Base-by-base conservation (phyloP, 1,284 basidiomycete genomes). In the Sporisorium reilianum region DNA sequence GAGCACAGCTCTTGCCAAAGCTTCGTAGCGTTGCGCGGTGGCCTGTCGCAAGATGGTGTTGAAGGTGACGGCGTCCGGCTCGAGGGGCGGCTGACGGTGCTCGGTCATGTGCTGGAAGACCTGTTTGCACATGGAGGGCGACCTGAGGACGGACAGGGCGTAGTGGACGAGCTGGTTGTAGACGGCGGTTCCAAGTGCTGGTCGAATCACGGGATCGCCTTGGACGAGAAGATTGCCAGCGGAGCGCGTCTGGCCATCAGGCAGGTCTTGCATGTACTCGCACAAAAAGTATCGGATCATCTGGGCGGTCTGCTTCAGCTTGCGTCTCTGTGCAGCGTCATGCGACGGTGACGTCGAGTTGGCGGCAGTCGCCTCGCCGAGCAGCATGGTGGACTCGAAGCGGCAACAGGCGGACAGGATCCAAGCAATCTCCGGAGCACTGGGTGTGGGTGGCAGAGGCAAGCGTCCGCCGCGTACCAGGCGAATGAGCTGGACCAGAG, bases 151-250 rank as follows among this genome's bases (percentile, higher is more conserved):
- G 3, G 61, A 50, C 22, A 76, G 34, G 5, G 67, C 62, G 36
- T 68, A 76, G 62, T 68, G 62, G 34, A 76, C 55, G 30, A 76
- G 74, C 55, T 68, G 68, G 38, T 76, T 76, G 69, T 76, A 76
- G 44, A 53, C 61, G 14, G 36, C 40, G 11, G 64, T 23, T 7
- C 50, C 53, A 14, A 76, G 20, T 18, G 73, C 45, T 26, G 73
- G 73, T 3, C 72, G 48, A 4, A 60, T 40, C 3, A 62, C 58
- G 22, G 55, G 62, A 7, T 48, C 23, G 45, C 55, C 58, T 41
- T 20, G 40, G 25, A 68, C 16, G 9, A 57, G 51, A 6, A 64
- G 20, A 16, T 46, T 38, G 20, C 41, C 52, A 10, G 49, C 36
- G 5, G 62, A 58, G 20, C 52, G 63, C 23, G 71, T 52, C 46